Conservation (phyloP, 257 asterid species). For the Eucommia ulmoides region DNA sequence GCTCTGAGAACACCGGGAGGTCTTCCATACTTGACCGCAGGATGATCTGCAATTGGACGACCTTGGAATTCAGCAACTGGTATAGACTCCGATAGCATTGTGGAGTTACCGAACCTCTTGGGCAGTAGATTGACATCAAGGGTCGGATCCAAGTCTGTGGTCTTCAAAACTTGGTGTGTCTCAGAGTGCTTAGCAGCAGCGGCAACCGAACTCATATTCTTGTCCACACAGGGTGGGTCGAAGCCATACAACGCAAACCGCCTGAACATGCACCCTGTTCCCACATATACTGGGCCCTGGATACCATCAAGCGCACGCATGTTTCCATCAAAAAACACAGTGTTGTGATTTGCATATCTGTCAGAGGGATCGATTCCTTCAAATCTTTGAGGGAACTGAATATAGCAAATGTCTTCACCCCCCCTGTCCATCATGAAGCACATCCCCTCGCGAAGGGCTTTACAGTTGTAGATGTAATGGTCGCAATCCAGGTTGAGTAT, state of each 20-base stretch:
- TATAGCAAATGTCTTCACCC: conserved; percentile 30
- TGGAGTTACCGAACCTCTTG: conserved; percentile 31
- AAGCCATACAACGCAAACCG: conserved; percentile 32
- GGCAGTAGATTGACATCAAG: conserved; percentile 27
- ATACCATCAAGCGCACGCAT: conserved; percentile 38
- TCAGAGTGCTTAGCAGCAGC: conserved; percentile 20
- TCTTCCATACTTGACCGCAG: conserved; percentile 37
- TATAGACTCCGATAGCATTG: conserved; percentile 26
- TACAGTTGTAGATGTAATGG: conserved; percentile 21
- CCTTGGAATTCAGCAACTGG: conserved; percentile 36
- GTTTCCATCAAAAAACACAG: conserved; percentile 31
- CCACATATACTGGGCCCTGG: conserved; percentile 36
- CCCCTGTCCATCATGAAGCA: conserved; percentile 42
- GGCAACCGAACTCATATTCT: conserved; percentile 1
- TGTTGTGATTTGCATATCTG: conserved; percentile 33
- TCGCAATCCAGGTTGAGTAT: conserved; percentile 33
- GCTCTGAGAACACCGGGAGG: conserved; percentile 26
- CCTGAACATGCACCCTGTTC: conserved; percentile 29
- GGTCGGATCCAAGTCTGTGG: conserved; percentile 24
- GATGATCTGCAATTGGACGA: conserved; percentile 40
- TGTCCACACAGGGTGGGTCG: conserved; percentile 17
- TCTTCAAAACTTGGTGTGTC: conserved; percentile 12
- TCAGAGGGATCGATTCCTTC: conserved; percentile 41
- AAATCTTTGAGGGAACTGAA: conserved; percentile 35
- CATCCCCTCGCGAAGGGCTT: conserved; percentile 34